Evolutionary conservation across 148 eudicot genomes (phyloP).

Genomic region (Rhododendron simsii): DNA sequence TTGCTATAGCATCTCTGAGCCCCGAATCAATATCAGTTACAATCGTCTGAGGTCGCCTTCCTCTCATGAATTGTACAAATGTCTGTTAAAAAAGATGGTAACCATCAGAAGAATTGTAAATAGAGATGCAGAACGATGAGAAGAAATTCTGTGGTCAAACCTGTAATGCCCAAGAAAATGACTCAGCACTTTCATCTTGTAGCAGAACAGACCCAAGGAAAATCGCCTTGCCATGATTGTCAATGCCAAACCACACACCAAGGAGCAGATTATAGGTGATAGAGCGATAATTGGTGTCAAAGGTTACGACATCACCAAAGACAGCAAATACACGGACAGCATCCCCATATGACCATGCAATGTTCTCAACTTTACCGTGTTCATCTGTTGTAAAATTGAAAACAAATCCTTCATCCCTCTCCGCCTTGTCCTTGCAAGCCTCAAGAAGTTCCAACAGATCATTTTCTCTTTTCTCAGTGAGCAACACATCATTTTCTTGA

Average conservation of each 20-base stretch:
- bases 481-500: constrained; percentile 50
- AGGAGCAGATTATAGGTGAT: constrained; percentile 57
- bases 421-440: constrained; percentile 48
- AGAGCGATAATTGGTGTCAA: constrained; percentile 61
- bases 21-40: constrained; percentile 56
- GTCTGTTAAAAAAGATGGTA: constrained; percentile 30
- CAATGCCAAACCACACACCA: constrained; percentile 62
- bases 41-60: constrained; percentile 52
- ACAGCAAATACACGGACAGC: constrained; percentile 39
- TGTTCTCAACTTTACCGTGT: constrained; percentile 52
- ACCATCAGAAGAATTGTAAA: constrained; percentile 4
- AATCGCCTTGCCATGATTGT: constrained; percentile 53
- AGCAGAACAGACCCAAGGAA: constrained; percentile 56
- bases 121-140: constrained; percentile 15
- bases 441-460: constrained; percentile 58
- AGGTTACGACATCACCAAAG: constrained; percentile 56
- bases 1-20: constrained; percentile 53
- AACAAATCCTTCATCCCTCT: constrained; percentile 44
- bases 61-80: constrained; percentile 56
- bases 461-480: constrained; percentile 53
- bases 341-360: constrained; percentile 63
- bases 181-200: constrained; percentile 51
- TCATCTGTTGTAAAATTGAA: constrained; percentile 50
- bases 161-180: constrained; percentile 72
- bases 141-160: constrained; percentile 23